phyloP scores from a whole-genome alignment of 352 stramenopile species.

The Globisporangium nagaii region DNA sequence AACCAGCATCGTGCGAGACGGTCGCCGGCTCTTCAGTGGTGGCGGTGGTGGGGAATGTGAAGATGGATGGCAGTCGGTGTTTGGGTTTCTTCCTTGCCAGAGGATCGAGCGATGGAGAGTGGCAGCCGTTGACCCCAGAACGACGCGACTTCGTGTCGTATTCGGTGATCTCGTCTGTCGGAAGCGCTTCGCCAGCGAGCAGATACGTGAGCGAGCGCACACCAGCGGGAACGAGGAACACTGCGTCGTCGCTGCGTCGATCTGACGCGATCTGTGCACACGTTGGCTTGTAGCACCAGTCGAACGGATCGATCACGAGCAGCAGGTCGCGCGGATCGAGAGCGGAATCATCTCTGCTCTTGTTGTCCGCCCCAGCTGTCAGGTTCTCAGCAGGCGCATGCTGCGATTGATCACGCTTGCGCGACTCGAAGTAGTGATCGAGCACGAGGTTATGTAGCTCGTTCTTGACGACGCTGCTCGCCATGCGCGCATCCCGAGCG shows the following conservation, averaged over 20 bases:
- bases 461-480: constrained; percentile 31
- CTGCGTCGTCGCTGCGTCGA: not conserved
- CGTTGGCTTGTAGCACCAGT: constrained; percentile 44
- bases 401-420: not conserved
- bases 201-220: constrained; percentile 29
- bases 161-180: constrained; percentile 46
- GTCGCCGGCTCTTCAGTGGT: too few relatives aligned
- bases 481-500: constrained; percentile 23
- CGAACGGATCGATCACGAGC: constrained; percentile 46
- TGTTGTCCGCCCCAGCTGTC: not conserved
- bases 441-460: constrained; percentile 34
- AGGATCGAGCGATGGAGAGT: too few relatives aligned
- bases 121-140: not conserved
- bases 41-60: constrained; percentile 21
- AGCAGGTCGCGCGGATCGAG: constrained; percentile 35
- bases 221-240: constrained; percentile 39
- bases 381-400: not conserved
- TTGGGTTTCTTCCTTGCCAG: constrained; percentile 9
- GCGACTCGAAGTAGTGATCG: constrained; percentile 1
- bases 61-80: constrained; percentile 28
- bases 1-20: not conserved
- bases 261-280: constrained; percentile 20
- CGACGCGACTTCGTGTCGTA: constrained; percentile 4
- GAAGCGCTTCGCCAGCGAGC: constrained; percentile 25
- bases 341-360: not conserved